Evolutionary conservation across 176 grass and related monocot genomes (phyloP), one percentile per base, ranked within the genome.

Genomic region (Poa pratensis): DNA sequence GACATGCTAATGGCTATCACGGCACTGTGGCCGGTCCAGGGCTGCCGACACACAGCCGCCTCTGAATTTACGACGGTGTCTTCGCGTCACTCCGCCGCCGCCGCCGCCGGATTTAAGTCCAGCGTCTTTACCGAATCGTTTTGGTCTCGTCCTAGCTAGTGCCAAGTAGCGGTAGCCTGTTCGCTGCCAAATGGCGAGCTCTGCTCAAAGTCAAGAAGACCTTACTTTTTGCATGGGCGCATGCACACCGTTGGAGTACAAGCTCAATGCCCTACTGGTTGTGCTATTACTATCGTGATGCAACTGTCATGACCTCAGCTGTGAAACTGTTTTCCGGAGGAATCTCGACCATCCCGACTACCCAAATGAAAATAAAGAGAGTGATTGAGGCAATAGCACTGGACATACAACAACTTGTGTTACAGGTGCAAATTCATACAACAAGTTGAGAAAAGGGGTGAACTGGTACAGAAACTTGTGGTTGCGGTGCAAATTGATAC

Each of bases 1-100:
- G 64, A 71, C 72, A 52, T 37, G 83, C 52, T 73, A 83, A 86
- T 48, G 84, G 57, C 64, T 71, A 61, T 78, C 83, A 82, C 83
- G 78, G 61, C 39, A 30, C 78, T 60, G 70, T 73, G 22, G 46
- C 24, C 78, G 42, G 42, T 63, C 78, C 52, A 40, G 43, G 22
- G 18, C 13, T 51, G 63, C 54, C 79, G 83, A 78, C 72, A 64
- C 73, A 46, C 10, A 45, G 73, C 73, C 84, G 65, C 58, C 64
- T 32, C 63, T 6, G 79, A 64, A 90, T 73, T 83, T 86, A 90
- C 79, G 23, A 13, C 39, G 32, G 53, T 80, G 73, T 54, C 72
- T 64, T 46, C 69, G 69, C 32, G 61, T 11, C 87, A 37, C 32
- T 42, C 48, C 37, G 61, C 32, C 10, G 4, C 62, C 35, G 10